These are phyloP conservation scores for Canavalia gladiata DNA, from an alignment of 306 rosid genomes.

Conservation along the genomic window DNA sequence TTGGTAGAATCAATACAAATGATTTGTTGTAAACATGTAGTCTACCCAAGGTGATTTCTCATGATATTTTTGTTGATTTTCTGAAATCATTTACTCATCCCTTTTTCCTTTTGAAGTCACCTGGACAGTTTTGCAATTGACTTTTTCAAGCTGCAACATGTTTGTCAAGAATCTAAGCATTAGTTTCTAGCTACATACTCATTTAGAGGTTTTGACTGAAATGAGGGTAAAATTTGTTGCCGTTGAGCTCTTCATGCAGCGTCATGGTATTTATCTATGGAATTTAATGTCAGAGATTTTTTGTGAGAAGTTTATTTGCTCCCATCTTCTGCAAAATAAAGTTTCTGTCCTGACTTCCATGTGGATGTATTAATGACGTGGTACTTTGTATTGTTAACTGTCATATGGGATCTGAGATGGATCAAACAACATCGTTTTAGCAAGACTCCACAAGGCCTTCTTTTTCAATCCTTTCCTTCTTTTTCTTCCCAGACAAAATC, in stretches of 20 bases:
- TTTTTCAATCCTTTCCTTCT: too few species aligned
- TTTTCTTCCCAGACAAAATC: slow-evolving; percentile 4
- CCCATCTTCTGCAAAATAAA: too few species aligned
- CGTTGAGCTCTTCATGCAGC: background rate
- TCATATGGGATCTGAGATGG: too few species aligned
- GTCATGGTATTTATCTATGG: background rate
- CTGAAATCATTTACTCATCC: background rate
- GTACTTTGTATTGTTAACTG: too few species aligned
- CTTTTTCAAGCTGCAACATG: background rate
- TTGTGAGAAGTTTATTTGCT: background rate
- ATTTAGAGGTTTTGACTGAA: background rate
- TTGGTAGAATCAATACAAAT: background rate
- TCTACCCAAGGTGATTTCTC: background rate
- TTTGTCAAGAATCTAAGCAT: background rate
- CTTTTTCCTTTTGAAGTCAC: background rate
- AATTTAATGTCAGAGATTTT: background rate
- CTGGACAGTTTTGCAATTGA: slow-evolving; percentile 25
- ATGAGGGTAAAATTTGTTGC: background rate
- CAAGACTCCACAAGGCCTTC: too few species aligned
- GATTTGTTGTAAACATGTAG: background rate
- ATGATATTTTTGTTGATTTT: background rate
- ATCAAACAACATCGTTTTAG: too few species aligned
- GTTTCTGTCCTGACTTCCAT: too few species aligned
- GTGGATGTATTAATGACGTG: too few species aligned
- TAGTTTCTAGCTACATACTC: slow-evolving; percentile 18